These are phyloP conservation scores for Podaxis rugospora DNA, from an alignment of 768 basidiomycete genomes.

Conservation along the genomic window DNA sequence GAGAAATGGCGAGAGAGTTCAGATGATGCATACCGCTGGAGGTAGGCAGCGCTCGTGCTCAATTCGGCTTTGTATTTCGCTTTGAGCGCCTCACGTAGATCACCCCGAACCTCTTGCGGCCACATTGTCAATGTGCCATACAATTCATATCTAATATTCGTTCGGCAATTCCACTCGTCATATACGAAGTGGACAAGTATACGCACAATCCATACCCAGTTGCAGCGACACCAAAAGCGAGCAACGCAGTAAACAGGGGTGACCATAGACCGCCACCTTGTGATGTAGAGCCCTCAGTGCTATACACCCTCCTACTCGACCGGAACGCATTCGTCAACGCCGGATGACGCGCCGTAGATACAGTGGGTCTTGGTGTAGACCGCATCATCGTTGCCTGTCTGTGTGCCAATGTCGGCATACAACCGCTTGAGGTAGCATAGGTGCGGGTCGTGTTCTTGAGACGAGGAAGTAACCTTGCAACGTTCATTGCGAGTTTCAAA, in stretches of 20 bases:
- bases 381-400: not conserved
- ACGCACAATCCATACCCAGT: slow-evolving; percentile 32
- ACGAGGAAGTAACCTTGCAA: not conserved
- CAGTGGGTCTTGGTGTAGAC: not conserved
- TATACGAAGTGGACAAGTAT: not conserved
- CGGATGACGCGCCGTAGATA: not conserved
- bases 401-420: not conserved
- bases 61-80: slow-evolving; percentile 58
- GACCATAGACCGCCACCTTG: slow-evolving; percentile 13
- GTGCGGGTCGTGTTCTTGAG: not conserved
- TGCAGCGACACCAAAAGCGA: slow-evolving; percentile 26
- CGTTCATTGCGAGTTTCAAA: slow-evolving; percentile 3
- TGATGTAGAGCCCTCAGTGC: not conserved
- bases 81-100: slow-evolving; percentile 61
- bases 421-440: not conserved
- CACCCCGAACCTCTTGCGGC: slow-evolving; percentile 58
- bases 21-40: slow-evolving; percentile 43
- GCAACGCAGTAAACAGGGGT: slow-evolving; percentile 24
- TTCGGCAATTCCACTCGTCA: not conserved
- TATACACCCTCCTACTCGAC: not conserved
- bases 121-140: slow-evolving; percentile 58
- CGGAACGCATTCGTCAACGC: not conserved
- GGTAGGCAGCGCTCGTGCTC: slow-evolving; percentile 43
- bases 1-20: not conserved
- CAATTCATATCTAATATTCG: slow-evolving; percentile 26